Percentiles rank a stretch among this genome's conserved stretches.
These are phyloP conservation scores for Rhizopogon hawkerae DNA, from an alignment of 1,284 basidiomycete genomes.

Conservation along the genomic window DNA sequence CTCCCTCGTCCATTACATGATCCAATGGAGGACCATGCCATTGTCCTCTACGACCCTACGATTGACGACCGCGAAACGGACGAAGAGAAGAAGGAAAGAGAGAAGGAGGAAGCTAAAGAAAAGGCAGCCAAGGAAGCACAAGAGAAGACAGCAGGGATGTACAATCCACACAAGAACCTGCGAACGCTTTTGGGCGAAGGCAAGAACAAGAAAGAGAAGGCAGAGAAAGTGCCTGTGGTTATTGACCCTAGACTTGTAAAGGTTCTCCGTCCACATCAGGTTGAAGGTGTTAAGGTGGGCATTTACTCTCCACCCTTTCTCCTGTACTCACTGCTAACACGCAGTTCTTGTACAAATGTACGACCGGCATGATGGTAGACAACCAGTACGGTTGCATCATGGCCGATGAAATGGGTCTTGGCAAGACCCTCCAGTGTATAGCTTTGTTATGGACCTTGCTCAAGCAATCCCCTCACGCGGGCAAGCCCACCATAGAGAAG, in stretches of 20 bases:
- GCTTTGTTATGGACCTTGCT: conserved; percentile 94
- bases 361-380: conserved; percentile 87
- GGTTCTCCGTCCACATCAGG: conserved; percentile 92
- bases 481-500: conserved; percentile 90
- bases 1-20: conserved; percentile 90
- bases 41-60: conserved; percentile 96
- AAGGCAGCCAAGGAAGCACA: conserved; percentile 56
- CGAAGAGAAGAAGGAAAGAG: conserved; percentile 64
- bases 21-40: conserved; percentile 96
- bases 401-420: conserved; percentile 99
- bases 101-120: conserved; percentile 63
- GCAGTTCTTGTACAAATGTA: conserved; percentile 91
- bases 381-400: conserved; percentile 97
- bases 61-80: conserved; percentile 87
- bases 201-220: conserved; percentile 56
- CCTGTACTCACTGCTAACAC: conserved; percentile 10
- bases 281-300: conserved; percentile 92
- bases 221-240: conserved; percentile 89
- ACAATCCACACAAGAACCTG: conserved; percentile 89
- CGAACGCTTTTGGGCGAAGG: conserved; percentile 76
- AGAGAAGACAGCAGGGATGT: conserved; percentile 62
- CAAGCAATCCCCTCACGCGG: conserved; percentile 87
- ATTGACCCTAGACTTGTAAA: conserved; percentile 86
- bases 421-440: conserved; percentile 96
- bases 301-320: not conserved